phyloP scores from a whole-genome alignment of 106 monocot species.

The Allium cepa region DNA sequence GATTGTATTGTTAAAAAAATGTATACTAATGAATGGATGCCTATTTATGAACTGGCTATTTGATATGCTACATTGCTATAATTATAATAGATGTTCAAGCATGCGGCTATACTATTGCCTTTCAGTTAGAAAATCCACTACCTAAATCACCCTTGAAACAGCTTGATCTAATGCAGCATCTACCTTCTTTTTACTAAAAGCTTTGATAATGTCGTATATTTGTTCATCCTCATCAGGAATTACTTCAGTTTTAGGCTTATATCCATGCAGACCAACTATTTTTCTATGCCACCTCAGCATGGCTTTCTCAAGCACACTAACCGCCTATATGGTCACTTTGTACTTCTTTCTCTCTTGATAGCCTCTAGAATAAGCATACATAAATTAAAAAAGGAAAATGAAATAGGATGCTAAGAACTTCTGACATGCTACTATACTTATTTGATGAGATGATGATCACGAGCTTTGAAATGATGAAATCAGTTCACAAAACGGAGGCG shows the following conservation, averaged over 20 bases:
- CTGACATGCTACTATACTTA: no score
- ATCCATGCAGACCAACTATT: constrained; percentile 77
- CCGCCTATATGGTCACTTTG: constrained; percentile 41
- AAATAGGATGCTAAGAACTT: no score
- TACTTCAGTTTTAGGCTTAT: constrained; percentile 16
- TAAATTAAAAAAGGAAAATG: neutral
- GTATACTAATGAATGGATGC: no score
- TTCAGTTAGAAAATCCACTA: constrained; percentile 44
- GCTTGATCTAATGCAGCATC: constrained; percentile 47
- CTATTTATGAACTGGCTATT: no score
- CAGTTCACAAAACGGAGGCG: no score
- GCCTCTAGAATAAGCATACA: constrained; percentile 84
- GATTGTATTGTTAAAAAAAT: no score
- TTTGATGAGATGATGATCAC: no score
- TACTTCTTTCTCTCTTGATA: constrained; percentile 80
- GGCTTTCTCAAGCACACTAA: constrained; percentile 68
- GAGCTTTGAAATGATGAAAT: no score
- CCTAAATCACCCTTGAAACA: constrained; percentile 47
- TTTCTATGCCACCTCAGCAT: constrained; percentile 74
- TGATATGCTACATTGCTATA: no score
- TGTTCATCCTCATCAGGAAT: constrained; percentile 29
- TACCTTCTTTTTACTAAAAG: constrained; percentile 59
- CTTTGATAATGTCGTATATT: constrained; percentile 47
- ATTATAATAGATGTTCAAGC: constrained; percentile 21
- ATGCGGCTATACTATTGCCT: constrained; percentile 63